A percentile compares a stretch with the other conserved stretches of the same genome.
phyloP scores from a whole-genome alignment of 306 rosid species.

The Lathyrus tuberosus region DNA sequence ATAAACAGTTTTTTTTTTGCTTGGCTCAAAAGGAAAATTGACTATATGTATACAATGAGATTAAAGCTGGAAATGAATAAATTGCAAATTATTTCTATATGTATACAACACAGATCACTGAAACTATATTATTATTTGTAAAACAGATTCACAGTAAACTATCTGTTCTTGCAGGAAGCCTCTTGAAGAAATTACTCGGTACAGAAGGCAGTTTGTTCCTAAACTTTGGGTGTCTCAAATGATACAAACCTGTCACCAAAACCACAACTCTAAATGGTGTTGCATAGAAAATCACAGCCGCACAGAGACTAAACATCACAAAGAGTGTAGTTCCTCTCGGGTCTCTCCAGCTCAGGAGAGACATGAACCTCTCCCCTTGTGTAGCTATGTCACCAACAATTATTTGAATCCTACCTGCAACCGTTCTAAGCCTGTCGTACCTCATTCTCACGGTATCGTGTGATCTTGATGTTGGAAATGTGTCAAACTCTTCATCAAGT shows the following conservation, averaged over 20 bases:
- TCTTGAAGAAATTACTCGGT: slow-evolving; percentile 80
- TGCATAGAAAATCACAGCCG: slow-evolving; percentile 61
- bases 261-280: slow-evolving; percentile 76
- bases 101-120: background rate
- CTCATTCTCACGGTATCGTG: slow-evolving; percentile 70
- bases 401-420: slow-evolving; percentile 87
- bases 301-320: slow-evolving; percentile 59
- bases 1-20: too few species aligned
- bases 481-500: slow-evolving; percentile 91
- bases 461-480: slow-evolving; percentile 73
- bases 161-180: slow-evolving; percentile 77
- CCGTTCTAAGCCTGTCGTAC: slow-evolving; percentile 81
- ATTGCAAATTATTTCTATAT: background rate
- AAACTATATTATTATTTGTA: background rate
- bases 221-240: slow-evolving; percentile 76
- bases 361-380: slow-evolving; percentile 85
- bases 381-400: slow-evolving; percentile 89
- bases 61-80: background rate
- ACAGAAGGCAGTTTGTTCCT: slow-evolving; percentile 74
- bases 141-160: slow-evolving; percentile 53
- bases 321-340: slow-evolving; percentile 75
- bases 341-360: slow-evolving; percentile 84
- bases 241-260: slow-evolving; percentile 61
- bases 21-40: too few species aligned
- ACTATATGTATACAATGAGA: background rate